Evolutionary conservation across 257 asterid genomes (phyloP).

Genomic region (Solanum rostratum): DNA sequence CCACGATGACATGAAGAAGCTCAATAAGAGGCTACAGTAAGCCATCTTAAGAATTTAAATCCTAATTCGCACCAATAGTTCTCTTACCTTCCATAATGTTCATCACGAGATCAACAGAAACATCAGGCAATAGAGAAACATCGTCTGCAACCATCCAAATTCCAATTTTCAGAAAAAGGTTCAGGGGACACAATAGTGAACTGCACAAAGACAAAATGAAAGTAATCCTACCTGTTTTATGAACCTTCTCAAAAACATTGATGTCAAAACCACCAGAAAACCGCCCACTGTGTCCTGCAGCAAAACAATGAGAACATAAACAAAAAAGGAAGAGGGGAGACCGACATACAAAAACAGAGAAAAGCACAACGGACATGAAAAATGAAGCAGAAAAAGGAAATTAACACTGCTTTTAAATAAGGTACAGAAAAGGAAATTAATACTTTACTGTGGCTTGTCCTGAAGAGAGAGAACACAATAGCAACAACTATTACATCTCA

Average conservation of each 20-base stretch:
- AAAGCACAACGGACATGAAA: background rate
- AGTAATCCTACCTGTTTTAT: slow-evolving; percentile 39
- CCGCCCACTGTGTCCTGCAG: slow-evolving; percentile 56
- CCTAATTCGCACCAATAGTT: background rate
- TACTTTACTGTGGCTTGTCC: background rate
- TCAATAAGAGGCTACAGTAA: background rate
- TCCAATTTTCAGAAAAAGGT: background rate
- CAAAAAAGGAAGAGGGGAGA: slow-evolving; percentile 14
- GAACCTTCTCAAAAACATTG: slow-evolving; percentile 67
- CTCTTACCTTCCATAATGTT: slow-evolving; percentile 66
- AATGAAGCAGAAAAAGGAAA: background rate
- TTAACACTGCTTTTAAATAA: background rate
- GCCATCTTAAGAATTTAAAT: background rate
- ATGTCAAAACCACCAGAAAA: slow-evolving; percentile 98
- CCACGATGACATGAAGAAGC: background rate
- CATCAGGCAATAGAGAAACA: slow-evolving; percentile 51
- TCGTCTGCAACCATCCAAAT: slow-evolving; percentile 52
- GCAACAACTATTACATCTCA: background rate
- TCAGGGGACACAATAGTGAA: background rate
- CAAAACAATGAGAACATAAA: background rate
- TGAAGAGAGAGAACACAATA: background rate
- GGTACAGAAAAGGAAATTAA: background rate
- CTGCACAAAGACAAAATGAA: background rate
- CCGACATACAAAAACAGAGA: background rate
- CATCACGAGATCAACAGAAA: slow-evolving; percentile 42